These are phyloP conservation scores for Neurospora sp. DNA, from an alignment of 495 filamentous ascomycete genomes.

Conservation along the genomic window DNA sequence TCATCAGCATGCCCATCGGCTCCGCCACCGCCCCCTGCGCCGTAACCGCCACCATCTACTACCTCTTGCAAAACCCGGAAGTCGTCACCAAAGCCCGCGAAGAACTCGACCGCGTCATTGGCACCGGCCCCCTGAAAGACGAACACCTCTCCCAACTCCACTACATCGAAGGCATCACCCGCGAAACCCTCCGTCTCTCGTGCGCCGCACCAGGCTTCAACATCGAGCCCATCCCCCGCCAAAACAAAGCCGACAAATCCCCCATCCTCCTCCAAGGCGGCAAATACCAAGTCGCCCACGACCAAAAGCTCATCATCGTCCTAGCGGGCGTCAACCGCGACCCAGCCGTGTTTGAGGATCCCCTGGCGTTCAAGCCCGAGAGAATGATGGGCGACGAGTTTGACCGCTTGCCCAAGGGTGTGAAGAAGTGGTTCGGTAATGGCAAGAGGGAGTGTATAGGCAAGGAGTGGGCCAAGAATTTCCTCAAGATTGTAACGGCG, in stretches of 20 bases:
- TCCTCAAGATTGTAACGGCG: constrained; percentile 43
- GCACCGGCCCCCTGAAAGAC: constrained; percentile 38
- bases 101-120: constrained; percentile 55
- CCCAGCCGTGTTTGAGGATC: constrained; percentile 53
- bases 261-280: constrained; percentile 44
- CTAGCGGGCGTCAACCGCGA: constrained; percentile 55
- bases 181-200: constrained; percentile 55
- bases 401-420: constrained; percentile 43
- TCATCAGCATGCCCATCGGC: constrained; percentile 48
- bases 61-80: constrained; percentile 51
- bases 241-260: constrained; percentile 30
- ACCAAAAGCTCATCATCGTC: constrained; percentile 52
- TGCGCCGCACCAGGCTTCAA: constrained; percentile 61
- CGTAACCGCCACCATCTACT: constrained; percentile 45
- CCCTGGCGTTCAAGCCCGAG: constrained; percentile 54
- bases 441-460: constrained; percentile 60
- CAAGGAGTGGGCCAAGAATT: constrained; percentile 59
- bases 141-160: constrained; percentile 49
- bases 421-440: constrained; percentile 64
- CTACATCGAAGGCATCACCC: constrained; percentile 54
- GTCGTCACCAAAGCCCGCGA: constrained; percentile 50
- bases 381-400: constrained; percentile 56
- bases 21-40: constrained; percentile 38
- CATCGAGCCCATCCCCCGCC: constrained; percentile 43
- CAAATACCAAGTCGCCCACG: constrained; percentile 54